Evolutionary conservation across 2,329 filamentous ascomycete species (phyloP), one percentile per base, ranked within the genome.

Genomic region (Colletotrichum plurivorum): DNA sequence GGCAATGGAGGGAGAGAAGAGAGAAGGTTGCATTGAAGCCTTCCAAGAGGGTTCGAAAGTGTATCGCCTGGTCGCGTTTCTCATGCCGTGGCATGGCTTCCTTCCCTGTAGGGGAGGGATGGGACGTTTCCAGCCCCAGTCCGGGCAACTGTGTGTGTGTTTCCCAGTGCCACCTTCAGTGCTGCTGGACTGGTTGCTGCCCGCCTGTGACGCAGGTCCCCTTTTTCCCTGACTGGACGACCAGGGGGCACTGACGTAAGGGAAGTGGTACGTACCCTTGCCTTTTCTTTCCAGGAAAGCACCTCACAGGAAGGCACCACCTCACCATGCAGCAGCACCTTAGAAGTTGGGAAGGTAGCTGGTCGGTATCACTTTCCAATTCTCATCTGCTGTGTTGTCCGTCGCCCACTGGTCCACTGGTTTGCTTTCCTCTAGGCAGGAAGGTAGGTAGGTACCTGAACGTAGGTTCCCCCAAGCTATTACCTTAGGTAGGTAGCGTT

Each of bases 171-270:
- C 31, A 36, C 31, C 9, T 63, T 15, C 41, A 43, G 41, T 6
- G 41, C 15, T 27, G 41, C 16, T 43, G 49, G 48, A 31, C 46
- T n/a, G 25, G 52, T 36, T 31, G 41, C 16, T 31, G 20, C 39
- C 25, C n/a, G 7, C 22, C 62, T 48, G 66, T 61, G 66, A 69
- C 62, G 66, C 66, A 69, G 66, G 66, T 69, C 66, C 66, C 66
- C 64, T 66, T 48, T 53, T 66, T 49, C 25, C 62, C 55, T 69
- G 49, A 69, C 49, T 69, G 62, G 66, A 25, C 36, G 54, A 52
- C 16, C n/a, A 46, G n/a, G 20, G 56, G 51, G 15, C 49, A 51
- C 66, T 69, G 62, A 69, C 66, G 66, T 69, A 69, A 69, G 55
- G 56, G 46, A 43, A 5, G 25, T 5, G n/a, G 46, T 31, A 52